phyloP scores from a whole-genome alignment of 2,329 filamentous ascomycete species.

The Biscogniauxia mediterranea region DNA sequence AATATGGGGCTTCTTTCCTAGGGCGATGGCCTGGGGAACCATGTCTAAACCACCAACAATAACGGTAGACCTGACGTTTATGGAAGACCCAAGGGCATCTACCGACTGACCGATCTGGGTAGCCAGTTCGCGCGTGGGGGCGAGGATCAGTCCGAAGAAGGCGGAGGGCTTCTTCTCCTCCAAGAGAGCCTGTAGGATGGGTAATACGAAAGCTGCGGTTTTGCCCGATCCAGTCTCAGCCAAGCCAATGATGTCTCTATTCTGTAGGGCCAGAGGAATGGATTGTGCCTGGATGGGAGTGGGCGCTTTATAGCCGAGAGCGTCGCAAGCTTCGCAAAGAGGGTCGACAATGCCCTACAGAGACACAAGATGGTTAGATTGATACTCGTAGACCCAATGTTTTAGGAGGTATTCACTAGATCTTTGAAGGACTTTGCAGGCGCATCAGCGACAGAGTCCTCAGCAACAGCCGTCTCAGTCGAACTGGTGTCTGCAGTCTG shows the following conservation, averaged over 20 bases:
- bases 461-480: conserved; percentile 23
- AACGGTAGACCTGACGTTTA: conserved; percentile 81
- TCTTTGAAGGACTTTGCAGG: conserved; percentile 64
- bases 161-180: conserved; percentile 72
- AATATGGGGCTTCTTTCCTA: conserved; percentile 95
- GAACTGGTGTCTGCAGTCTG: conserved; percentile 7
- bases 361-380: conserved; percentile 7
- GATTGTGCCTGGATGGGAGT: conserved; percentile 87
- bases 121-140: conserved; percentile 89
- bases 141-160: conserved; percentile 84
- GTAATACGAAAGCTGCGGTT: conserved; percentile 90
- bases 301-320: conserved; percentile 78
- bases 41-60: conserved; percentile 95
- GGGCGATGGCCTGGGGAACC: conserved; percentile 84
- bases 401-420: conserved; percentile 40
- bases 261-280: conserved; percentile 76
- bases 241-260: conserved; percentile 86
- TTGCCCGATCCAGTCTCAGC: conserved; percentile 96
- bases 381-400: neutral
- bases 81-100: conserved; percentile 81
- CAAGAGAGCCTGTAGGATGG: conserved; percentile 87
- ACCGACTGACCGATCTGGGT: conserved; percentile 87
- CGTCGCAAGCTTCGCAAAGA: conserved; percentile 82
- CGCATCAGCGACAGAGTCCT: conserved; percentile 24
- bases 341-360: conserved; percentile 75